Percentiles rank a stretch among this genome's conserved stretches.
Conservation (phyloP, 2,329 filamentous ascomycete genomes). For the Neonectria punicea region DNA sequence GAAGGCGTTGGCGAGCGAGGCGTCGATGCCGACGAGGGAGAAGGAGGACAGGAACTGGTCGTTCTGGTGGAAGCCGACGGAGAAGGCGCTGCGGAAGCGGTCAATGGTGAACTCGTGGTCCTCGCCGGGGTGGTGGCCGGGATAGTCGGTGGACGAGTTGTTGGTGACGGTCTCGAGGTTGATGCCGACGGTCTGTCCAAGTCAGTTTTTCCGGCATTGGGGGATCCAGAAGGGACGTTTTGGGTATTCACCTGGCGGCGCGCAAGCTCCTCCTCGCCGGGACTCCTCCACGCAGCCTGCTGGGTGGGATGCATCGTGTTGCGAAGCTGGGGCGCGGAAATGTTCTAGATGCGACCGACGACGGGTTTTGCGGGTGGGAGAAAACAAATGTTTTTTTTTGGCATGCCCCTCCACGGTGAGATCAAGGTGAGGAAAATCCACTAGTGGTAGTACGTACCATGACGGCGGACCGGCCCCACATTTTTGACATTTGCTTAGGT, state of each 20-base stretch:
- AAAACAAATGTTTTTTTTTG: slow-evolving; percentile 23
- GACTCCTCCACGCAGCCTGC: slow-evolving; percentile 50
- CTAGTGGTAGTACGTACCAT: background rate
- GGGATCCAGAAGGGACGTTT: no score
- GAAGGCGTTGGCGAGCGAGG: slow-evolving; percentile 95
- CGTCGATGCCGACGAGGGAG: slow-evolving; percentile 91
- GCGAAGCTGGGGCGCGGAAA: background rate
- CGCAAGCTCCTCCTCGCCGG: slow-evolving; percentile 67
- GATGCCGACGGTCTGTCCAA: slow-evolving; percentile 79
- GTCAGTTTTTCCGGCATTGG: slow-evolving; percentile 41
- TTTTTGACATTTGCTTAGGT: background rate
- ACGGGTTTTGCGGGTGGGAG: slow-evolving; percentile 11
- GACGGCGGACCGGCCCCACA: slow-evolving; percentile 1
- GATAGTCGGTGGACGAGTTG: slow-evolving; percentile 90
- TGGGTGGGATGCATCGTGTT: slow-evolving; percentile 47
- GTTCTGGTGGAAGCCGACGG: slow-evolving; percentile 86
- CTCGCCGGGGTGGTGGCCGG: slow-evolving; percentile 89
- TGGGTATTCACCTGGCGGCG: slow-evolving; percentile 63
- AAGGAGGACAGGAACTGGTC: slow-evolving; percentile 82
- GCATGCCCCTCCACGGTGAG: slow-evolving; percentile 29
- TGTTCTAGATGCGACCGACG: no score
- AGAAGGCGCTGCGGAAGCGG: slow-evolving; percentile 75
- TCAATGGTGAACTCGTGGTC: slow-evolving; percentile 83
- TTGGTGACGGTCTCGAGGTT: slow-evolving; percentile 91
- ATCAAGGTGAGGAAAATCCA: background rate